Percentiles rank a stretch among this genome's conserved stretches.
These are phyloP conservation scores for Phanerochaete carnosa DNA, from an alignment of 768 basidiomycete genomes.

Conservation along the genomic window DNA sequence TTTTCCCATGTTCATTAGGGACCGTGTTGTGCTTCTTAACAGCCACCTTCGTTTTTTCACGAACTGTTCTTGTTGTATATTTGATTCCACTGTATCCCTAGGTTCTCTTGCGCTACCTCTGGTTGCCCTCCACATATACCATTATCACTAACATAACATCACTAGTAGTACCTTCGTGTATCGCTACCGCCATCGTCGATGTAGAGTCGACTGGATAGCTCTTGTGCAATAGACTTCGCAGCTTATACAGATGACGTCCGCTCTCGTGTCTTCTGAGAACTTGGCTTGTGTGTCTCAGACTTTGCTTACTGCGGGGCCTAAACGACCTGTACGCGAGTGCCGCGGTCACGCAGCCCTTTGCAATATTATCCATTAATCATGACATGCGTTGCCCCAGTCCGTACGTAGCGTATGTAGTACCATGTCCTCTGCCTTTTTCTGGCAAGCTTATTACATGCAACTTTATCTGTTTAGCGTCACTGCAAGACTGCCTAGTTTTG, in stretches of 20 bases:
- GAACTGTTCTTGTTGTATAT: not conserved
- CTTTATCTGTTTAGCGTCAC: not conserved
- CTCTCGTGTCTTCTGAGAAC: no score
- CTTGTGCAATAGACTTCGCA: not conserved
- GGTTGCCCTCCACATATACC: slow-evolving; percentile 1
- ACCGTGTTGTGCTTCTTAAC: slow-evolving; percentile 8
- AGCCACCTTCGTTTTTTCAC: not conserved
- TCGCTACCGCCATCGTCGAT: not conserved
- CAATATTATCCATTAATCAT: not conserved
- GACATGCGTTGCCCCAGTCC: not conserved
- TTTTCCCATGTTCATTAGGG: not conserved
- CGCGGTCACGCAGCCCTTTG: not conserved
- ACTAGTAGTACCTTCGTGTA: not conserved
- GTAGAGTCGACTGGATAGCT: not conserved
- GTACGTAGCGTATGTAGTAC: not conserved
- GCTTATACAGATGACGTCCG: not conserved
- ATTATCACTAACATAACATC: slow-evolving; percentile 3
- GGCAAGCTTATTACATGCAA: not conserved
- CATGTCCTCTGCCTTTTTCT: not conserved
- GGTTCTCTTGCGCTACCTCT: not conserved
- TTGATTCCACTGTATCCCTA: slow-evolving; percentile 14
- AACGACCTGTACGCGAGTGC: no score
- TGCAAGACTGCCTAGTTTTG: slow-evolving; percentile 52
- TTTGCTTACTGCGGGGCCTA: no score
- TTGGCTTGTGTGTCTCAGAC: no score